Percentiles rank a stretch among this genome's conserved stretches.
Conservation (phyloP, 768 basidiomycete species). For the Tricholoma terreum region DNA sequence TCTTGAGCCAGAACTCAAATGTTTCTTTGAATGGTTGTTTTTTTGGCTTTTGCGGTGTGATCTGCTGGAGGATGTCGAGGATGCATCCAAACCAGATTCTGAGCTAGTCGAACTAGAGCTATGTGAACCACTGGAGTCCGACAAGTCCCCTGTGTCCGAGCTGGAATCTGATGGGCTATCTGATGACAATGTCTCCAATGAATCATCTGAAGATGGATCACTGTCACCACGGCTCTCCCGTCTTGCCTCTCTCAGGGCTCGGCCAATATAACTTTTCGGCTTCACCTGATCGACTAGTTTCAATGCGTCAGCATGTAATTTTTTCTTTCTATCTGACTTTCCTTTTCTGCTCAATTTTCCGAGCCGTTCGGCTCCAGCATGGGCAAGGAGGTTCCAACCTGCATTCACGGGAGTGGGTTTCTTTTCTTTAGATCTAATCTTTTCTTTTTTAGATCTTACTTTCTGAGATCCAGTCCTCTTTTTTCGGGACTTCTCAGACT, state of each 20-base stretch:
- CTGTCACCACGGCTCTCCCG: neutral
- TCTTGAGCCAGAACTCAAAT: neutral
- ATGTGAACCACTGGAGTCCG: neutral
- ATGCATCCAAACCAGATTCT: neutral
- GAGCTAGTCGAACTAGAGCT: neutral
- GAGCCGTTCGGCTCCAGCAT: neutral
- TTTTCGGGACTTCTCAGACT: neutral
- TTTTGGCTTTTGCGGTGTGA: neutral
- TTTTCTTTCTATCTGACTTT: neutral
- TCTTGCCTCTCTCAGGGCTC: neutral
- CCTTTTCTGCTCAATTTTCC: neutral
- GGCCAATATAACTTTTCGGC: neutral
- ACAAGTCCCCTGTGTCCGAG: no score
- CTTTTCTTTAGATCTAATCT: neutral
- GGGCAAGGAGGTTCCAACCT: neutral
- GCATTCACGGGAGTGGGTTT: neutral
- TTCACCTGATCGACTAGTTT: neutral
- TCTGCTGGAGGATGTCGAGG: neutral
- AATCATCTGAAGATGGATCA: neutral
- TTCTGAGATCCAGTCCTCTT: neutral
- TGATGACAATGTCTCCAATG: no score
- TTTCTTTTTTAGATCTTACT: neutral
- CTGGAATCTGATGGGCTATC: no score
- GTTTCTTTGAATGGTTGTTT: neutral
- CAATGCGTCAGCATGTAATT: neutral